Evolutionary conservation across 2,329 filamentous ascomycete genomes (phyloP), one percentile per base, ranked within the genome.

Genomic region (Capronia coronata): DNA sequence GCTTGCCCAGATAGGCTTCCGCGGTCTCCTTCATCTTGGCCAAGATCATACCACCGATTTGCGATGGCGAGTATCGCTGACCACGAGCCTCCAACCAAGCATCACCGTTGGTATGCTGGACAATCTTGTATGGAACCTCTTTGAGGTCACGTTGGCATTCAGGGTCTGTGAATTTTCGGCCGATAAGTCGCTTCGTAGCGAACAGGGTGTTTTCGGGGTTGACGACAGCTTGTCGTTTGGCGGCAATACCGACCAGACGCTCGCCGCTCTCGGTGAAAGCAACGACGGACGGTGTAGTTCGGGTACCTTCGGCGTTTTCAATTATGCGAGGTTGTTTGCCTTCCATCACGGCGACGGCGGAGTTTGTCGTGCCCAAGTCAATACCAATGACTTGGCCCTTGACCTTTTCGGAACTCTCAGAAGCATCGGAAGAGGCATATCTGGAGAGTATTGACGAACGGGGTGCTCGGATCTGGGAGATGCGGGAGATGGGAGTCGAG

Each of bases 1-100:
- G 81, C 78, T 89, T 94, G 74, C 86, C 82, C 60, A 95, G 81
- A 75, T 94, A 95, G 56, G 86, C 78, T 77, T 96, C 90, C 59
- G 91, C 91, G 45, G 91, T 97, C 79, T 96, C 91, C 83, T 94
- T 96, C 91, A 96, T 96, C 82, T 97, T 96, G 72, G 89, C 84
- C 64, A 97, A 81, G 60, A 96, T 79, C 72, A 96, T 95, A 67
- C 90, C 91, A 80, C 91, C 91, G 59, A 97, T 87, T 73, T 97
- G 91, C n/a, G 90, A 95, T 50, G 91, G 91, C 60, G 90, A 96
- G 79, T 96, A 96, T 72, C 90, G 94, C 74, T 96, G 83, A 67
- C 84, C 89, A 62, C 89, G 88, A 63, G 90, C 87, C 72, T 90
- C 82, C 58, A 97, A 86, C 91, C 91, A 96, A 57, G 91, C 91